Base-by-base conservation (phyloP, 2,329 filamentous ascomycete species). In the Cladosporium sphaerospermum region DNA sequence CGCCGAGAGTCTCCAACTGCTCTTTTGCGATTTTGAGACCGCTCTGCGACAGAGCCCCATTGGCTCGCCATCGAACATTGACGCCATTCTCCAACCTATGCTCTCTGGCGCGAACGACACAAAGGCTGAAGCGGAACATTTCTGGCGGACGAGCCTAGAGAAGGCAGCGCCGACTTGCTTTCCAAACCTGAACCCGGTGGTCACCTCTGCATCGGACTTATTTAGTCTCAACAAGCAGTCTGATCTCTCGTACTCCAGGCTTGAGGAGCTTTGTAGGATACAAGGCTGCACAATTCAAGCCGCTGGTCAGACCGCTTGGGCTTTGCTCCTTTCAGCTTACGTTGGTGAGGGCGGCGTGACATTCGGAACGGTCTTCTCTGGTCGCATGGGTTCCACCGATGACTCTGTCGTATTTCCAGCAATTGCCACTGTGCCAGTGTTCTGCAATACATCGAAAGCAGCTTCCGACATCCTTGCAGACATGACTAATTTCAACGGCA, bases 331-430 rank as follows among this genome's bases (percentile, higher is more conserved):
- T 0, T 78, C 86, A 0, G 80, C 84, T 0, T 96, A 96, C 62
- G 78, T 84, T 11, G 90, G 89, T 1, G 89, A 96, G 64, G 63
- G 72, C 2, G 78, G 78, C 5, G 83, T 93, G 0, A 84, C 85
- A 0, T 95, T 93, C 65, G 92, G 91, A 18, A 77, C 87, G 11
- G 88, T 91, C 0, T 74, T 96, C 7, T 91, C 91, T 8, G 89
- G 89, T 1, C 77, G 89, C 33, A 82, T 73, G 31, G 76, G 77
- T 0, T 77, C 84, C 3, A 73, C 77, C n/a, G 81, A 83, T 0
- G 75, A 78, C 14, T 65, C 75, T 5, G 78, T 80, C 4, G 76
- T 81, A 0, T 88, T 96, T 48, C 91, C 92, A 0, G 92, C 87
- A 64, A 82, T 96, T 52, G 84, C 85, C 0, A 96, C 90, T 0